Base-by-base conservation (phyloP, 352 stramenopile species). In the Globisporangium megalacanthum region DNA sequence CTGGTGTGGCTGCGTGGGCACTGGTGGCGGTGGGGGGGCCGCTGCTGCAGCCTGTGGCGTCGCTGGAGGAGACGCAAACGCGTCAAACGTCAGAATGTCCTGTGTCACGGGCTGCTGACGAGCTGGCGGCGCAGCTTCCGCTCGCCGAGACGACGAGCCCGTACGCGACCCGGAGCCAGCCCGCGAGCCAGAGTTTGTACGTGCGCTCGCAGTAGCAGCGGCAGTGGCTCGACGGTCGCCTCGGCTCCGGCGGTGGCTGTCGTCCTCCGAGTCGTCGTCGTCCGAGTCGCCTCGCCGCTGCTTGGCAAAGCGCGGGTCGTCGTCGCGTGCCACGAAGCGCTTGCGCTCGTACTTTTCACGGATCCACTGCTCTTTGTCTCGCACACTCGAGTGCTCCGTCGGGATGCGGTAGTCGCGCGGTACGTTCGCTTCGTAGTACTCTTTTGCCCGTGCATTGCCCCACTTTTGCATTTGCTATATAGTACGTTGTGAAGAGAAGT, bases 361-460 rank as follows among this genome's bases (percentile, higher is more conserved):
- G 62, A 96, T 96, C 88, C 88, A 96, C 64, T 87, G 84, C 66
- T 96, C 88, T 54, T 94, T 91, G 37, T 96, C 88, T n/a, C 88
- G 75, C 50, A 92, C 84, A 6, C 63, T 72, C 51, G 79, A 86
- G 52, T 94, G 84, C 42, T 94, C 84, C 55, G 75, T 92, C 29
- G 84, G 84, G 25, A 84, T 68, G 56, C 78, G 82, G 67, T 86
- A 90, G 61, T 92, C 83, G 33, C 71, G 58, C 25, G 87, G 86
- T 22, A 95, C 71, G 33, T 83, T 84, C 4, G 86, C 87, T 56
- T 98, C 92, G 56, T 90, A 97, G 66, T 95, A 95, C 9, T 69
- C 79, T 60, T 98, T 98, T 42, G 84, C 88, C 35, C 79, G 79
- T 7, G 62, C 77, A 62, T 98, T 98, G 52, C 92, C 92, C 79